Base-by-base conservation (phyloP, 78 protist genomes). In the Chrysochromulina parva region DNA sequence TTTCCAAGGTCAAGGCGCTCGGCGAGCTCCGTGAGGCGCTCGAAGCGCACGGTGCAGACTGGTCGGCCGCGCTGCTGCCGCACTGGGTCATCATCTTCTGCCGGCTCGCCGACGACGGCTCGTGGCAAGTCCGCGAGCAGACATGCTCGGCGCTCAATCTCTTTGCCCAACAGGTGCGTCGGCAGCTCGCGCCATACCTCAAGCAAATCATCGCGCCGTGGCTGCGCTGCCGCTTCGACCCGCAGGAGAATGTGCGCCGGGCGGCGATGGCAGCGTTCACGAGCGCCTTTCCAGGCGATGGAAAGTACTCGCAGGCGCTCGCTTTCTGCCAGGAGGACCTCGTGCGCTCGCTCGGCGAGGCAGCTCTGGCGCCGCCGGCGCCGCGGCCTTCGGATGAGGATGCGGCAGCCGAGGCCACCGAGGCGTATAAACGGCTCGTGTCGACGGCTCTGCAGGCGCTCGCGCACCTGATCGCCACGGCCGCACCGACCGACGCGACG, bases 41-140 rank as follows among this genome's bases (percentile, higher is more conserved):
- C 28, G 62, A 58, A 0, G 91, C 69, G 52, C 57, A 9, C 24
- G 24, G 19, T 2, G 86, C 48, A 3, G 76, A 50, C 28, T 66
- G 57, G 55, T 2, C 19, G 19, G 82, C 50, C 17, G 55, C 2
- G 50, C 50, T 62, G 47, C 14, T 69, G 47, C 65, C 90, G 22
- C 82, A n/a, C n/a, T 88, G 73, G 85, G 55, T 55, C 78, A 28
- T 10, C 73, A 2, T 14, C 67, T 88, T 74, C 58, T 26, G 10
- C 47, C 13, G 28, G 17, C 53, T 69, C 19, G 14, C 67, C 24
- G 81, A 7, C 14, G 91, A 88, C 47, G 19, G 22, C 10, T 80
- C 80, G 62, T 20, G 91, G 55, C 82, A 66, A 6, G 91, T 88
- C 57, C 62, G 91, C 52, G 91, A 88, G 47, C 57, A 19, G 47